Conservation (phyloP, 1,284 basidiomycete species). For the Fistulinella cinereoalba region DNA sequence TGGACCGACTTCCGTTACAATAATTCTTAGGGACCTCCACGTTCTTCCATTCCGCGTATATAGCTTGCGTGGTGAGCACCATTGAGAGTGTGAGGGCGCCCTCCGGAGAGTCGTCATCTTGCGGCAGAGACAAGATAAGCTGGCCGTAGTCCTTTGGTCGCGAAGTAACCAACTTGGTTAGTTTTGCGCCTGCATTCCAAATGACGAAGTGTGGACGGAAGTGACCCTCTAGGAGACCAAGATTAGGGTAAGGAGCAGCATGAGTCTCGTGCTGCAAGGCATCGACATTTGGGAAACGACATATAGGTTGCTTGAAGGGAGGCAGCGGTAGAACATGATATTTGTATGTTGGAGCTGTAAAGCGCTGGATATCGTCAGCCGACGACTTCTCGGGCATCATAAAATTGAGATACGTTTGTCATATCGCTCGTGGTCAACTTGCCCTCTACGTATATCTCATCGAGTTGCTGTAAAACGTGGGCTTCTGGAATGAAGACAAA, state of each 20-base stretch:
- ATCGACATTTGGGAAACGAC: neutral
- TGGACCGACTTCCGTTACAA: too few relatives aligned
- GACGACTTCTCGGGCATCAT: neutral
- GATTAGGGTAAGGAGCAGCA: neutral
- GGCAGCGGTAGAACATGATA: conserved; percentile 1
- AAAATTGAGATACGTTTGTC: neutral
- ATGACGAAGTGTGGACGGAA: conserved; percentile 3
- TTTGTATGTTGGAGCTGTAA: neutral
- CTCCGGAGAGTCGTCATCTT: too few relatives aligned
- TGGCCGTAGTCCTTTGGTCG: neutral
- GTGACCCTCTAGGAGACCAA: neutral
- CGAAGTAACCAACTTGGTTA: neutral
- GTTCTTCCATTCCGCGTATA: too few relatives aligned
- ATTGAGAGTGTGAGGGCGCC: too few relatives aligned
- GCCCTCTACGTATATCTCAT: neutral
- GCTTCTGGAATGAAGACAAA: neutral
- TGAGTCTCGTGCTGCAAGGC: neutral
- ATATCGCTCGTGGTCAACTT: neutral
- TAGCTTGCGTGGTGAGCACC: too few relatives aligned
- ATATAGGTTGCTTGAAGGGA: neutral
- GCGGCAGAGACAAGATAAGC: neutral
- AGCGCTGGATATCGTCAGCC: neutral
- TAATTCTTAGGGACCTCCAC: too few relatives aligned
- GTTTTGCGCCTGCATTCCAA: conserved; percentile 1
- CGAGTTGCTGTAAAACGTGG: neutral